Evolutionary conservation across 768 basidiomycete genomes (phyloP), one percentile per base, ranked within the genome.

Genomic region (Russula compacta): DNA sequence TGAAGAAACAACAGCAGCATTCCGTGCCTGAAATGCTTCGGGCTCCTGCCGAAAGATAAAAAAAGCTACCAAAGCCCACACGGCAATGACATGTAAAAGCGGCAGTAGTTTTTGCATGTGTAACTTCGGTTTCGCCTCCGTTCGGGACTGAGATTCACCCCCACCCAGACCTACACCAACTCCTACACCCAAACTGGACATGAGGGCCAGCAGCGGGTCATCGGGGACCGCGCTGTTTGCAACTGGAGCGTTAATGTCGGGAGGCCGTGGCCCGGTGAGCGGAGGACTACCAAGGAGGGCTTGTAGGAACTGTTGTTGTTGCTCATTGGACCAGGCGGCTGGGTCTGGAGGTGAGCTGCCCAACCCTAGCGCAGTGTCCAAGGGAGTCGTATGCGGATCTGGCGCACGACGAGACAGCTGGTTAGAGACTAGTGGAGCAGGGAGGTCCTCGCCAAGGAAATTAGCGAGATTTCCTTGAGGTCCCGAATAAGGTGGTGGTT

Each of bases 41-140:
- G 88, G 88, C 67, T 89, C 89, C 61, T 72, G 76, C 73, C 78
- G 84, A 12, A 89, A 60, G 6, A 87, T 79, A 69, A 89, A 91
- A 70, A 82, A 86, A 5, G 79, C 79, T 48, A 91, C 71, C 58
- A 92, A 70, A 24, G 70, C 69, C 84, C 89, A 87, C 71, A 83
- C 79, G 8, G 80, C 77, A 11, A 84, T 46, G 29, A 89, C 66
- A 69, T 92, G 89, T 24, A 89, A 55, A 61, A 89, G 67, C 0
- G 87, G 87, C 69, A 87, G 71, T 40, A 84, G 67, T 62, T 82
- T 86, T 65, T 86, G 85, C 38, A 84, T 53, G 14, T 71, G 72
- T 33, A 83, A 78, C 64, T 71, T 72, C 24, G 71, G 69, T 58
- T 68, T 70, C 21, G 66, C 63, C 17, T 69, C 58, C 32, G 59